phyloP scores from a whole-genome alignment of 2,329 filamentous ascomycete species.

The Fusarium setosum region DNA sequence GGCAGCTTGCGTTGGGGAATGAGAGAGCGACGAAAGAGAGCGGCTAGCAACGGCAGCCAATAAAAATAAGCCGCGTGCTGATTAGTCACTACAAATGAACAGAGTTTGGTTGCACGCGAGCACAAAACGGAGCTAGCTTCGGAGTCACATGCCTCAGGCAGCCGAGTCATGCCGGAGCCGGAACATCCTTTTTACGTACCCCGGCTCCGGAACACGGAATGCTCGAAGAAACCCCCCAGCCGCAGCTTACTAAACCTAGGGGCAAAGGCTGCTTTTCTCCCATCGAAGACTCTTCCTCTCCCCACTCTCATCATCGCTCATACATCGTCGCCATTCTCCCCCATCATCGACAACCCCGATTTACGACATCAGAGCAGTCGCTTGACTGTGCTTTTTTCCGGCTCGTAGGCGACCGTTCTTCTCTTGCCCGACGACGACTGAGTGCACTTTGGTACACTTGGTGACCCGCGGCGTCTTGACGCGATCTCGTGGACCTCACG shows the following conservation, averaged over 20 bases:
- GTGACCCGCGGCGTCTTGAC: slow-evolving; percentile 10
- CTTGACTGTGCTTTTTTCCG: slow-evolving; percentile 1
- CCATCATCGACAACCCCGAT: slow-evolving; percentile 32
- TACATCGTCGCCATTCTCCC: slow-evolving; percentile 25
- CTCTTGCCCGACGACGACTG: slow-evolving; percentile 3
- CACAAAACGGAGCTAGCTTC: not conserved
- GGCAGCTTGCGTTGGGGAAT: slow-evolving; percentile 32
- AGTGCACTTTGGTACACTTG: not conserved
- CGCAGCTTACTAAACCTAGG: slow-evolving; percentile 31
- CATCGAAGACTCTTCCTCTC: slow-evolving; percentile 38
- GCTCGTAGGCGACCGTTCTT: not conserved
- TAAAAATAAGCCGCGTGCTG: slow-evolving; percentile 24
- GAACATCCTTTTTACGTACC: slow-evolving; percentile 21
- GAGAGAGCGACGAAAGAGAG: slow-evolving; percentile 8
- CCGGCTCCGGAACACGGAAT: not conserved
- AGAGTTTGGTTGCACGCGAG: slow-evolving; percentile 11
- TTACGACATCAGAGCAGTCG: slow-evolving; percentile 15
- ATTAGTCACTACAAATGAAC: slow-evolving; percentile 37
- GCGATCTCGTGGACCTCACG: slow-evolving; percentile 19
- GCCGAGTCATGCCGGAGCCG: slow-evolving; percentile 5
- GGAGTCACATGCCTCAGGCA: not conserved
- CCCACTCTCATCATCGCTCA: slow-evolving; percentile 28
- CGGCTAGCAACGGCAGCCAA: slow-evolving; percentile 48
- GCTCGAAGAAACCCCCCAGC: not conserved
- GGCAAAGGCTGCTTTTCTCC: slow-evolving; percentile 18